These are phyloP conservation scores for Daedaleopsis sinensis DNA, from an alignment of 768 basidiomycete genomes.

Conservation along the genomic window DNA sequence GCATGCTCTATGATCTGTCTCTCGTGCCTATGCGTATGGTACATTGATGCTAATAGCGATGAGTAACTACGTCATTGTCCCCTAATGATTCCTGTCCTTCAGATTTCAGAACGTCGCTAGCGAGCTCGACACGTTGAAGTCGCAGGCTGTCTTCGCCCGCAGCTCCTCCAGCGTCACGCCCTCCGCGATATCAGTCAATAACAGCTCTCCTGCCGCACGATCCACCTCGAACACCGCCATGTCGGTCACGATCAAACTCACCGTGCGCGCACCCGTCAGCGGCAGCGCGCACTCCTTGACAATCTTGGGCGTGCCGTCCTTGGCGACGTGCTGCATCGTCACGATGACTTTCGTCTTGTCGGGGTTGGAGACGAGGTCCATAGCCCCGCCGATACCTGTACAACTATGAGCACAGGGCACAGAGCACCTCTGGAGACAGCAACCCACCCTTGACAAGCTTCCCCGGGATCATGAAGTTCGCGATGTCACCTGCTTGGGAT, in stretches of 20 bases:
- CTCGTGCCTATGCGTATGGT: neutral
- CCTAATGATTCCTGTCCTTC: constrained; percentile 12
- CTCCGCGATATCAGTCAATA: constrained; percentile 78
- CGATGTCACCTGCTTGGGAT: constrained; percentile 87
- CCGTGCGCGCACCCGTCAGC: constrained; percentile 82
- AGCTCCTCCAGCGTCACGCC: constrained; percentile 84
- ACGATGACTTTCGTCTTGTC: constrained; percentile 92
- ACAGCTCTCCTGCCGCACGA: constrained; percentile 67
- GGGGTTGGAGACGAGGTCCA: constrained; percentile 94
- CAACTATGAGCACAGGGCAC: constrained; percentile 1
- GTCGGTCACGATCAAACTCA: constrained; percentile 91
- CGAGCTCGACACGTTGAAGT: constrained; percentile 63
- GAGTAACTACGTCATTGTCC: neutral
- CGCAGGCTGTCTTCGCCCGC: constrained; percentile 78
- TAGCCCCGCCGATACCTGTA: constrained; percentile 88
- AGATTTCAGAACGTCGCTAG: constrained; percentile 54
- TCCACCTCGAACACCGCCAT: constrained; percentile 88
- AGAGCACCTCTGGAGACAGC: neutral
- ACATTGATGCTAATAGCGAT: constrained; percentile 10
- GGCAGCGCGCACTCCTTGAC: constrained; percentile 80
- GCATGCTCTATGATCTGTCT: constrained; percentile 1
- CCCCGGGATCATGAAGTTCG: constrained; percentile 97
- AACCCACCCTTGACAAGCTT: constrained; percentile 78
- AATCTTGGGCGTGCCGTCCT: constrained; percentile 87
- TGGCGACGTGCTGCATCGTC: constrained; percentile 86